Percentiles rank a stretch among this genome's conserved stretches.
phyloP scores from a whole-genome alignment of 805 yeast genomes.

The Danielozyma ontarioensis region DNA sequence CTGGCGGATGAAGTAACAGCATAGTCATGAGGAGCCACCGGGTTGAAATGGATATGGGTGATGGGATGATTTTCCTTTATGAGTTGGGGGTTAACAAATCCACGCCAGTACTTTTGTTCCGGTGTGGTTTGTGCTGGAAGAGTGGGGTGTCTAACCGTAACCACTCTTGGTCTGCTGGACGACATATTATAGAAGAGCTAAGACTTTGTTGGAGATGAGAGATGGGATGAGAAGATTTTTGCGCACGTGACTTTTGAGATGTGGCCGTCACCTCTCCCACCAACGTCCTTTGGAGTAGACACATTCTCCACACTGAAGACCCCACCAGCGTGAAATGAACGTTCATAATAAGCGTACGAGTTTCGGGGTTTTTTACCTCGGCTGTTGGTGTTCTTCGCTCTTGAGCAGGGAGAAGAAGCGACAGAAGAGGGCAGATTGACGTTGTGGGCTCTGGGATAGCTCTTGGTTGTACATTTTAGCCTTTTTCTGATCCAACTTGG shows the following conservation, averaged over 20 bases:
- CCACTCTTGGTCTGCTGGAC: slow-evolving; percentile 59
- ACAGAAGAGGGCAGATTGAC: too few relatives aligned
- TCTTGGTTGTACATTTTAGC: too few relatives aligned
- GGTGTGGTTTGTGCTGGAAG: slow-evolving; percentile 84
- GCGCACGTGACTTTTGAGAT: neutral
- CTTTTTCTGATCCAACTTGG: too few relatives aligned
- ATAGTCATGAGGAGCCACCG: slow-evolving; percentile 80
- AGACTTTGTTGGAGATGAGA: neutral
- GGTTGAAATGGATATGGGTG: slow-evolving; percentile 82
- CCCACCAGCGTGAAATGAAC: too few relatives aligned
- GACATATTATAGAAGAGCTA: slow-evolving; percentile 53
- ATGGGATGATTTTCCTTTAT: slow-evolving; percentile 93
- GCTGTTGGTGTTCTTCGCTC: too few relatives aligned
- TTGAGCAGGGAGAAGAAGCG: too few relatives aligned
- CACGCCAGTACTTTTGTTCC: slow-evolving; percentile 92
- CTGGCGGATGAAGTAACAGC: slow-evolving; percentile 90
- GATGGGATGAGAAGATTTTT: neutral
- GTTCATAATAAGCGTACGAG: too few relatives aligned
- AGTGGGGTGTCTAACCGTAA: slow-evolving; percentile 64
- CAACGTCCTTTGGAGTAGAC: too few relatives aligned
- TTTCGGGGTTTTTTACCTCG: too few relatives aligned
- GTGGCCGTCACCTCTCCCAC: too few relatives aligned
- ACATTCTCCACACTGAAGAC: too few relatives aligned
- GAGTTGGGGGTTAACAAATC: slow-evolving; percentile 75
- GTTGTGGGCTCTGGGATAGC: too few relatives aligned